Base-by-base conservation (phyloP, 2,329 filamentous ascomycete species). In the Scedosporium dehoogii region DNA sequence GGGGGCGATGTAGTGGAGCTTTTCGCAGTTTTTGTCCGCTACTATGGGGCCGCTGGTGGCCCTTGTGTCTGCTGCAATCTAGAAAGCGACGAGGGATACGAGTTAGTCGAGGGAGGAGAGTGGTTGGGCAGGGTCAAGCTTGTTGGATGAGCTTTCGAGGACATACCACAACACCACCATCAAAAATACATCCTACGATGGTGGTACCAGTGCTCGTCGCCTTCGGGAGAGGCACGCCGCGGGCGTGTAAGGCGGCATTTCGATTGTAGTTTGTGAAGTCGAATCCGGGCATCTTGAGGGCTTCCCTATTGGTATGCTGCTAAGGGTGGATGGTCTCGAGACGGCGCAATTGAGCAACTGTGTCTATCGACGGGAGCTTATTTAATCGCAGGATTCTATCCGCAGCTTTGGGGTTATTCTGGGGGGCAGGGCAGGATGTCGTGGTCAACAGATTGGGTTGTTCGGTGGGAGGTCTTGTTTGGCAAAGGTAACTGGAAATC, bases 1-100 rank as follows among this genome's bases (percentile, higher is more conserved):
- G 64, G 94, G 93, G 53, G 94, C 84, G 76, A 99, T 99, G 83
- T 96, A 99, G 81, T 99, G 94, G 67, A 99, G 87, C 82, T 99
- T 99, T 81, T 99, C 93, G 82, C 94, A 97, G 85, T 99, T 99
- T 91, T 99, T 99, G 85, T 99, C 94, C 77, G 96, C 96, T 70
- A 99, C 94, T 78, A 99, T 99, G 68, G 94, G 92, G 42, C 94
- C 94, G 67, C 90, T 96, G 57, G 94, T 99, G 67, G 94, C 94
- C 85, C 94, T 87, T 68, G 94, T 99, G 79, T 99, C 94, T 79
- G 94, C 94, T 66, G 94, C 94, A 77, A 99, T 97, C 89, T 92
- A 12, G 41, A 29, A n/a, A 48, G 29, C 38, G 21, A 18, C 44
- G 46, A 18, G 18, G n/a, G n/a, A 23, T n/a, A 23, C 7, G 48